Percentiles rank a stretch among this genome's conserved stretches.
These are phyloP conservation scores for Mycocentrospora acerina DNA, from an alignment of 2,329 filamentous ascomycete species.

Conservation along the genomic window DNA sequence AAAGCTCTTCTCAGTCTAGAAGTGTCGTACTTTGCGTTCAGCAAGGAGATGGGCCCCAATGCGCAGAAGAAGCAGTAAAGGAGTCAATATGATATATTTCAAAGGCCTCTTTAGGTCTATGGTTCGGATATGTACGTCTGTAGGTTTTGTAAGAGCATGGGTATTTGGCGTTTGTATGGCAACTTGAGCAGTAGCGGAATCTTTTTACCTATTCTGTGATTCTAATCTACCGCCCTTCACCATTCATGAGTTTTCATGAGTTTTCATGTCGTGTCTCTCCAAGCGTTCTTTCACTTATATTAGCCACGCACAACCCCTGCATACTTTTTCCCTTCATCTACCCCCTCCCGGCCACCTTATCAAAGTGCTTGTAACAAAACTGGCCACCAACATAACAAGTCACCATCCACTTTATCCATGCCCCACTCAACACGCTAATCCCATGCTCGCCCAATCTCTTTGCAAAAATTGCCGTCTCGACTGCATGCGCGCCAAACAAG, in stretches of 20 bases:
- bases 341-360: conserved; percentile 13
- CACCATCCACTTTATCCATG: conserved; percentile 27
- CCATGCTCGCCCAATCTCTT: conserved; percentile 17
- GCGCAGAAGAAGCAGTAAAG: conserved; percentile 75
- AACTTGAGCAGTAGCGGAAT: conserved; percentile 3
- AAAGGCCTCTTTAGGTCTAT: not conserved
- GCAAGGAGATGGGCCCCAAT: conserved; percentile 90
- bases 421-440: conserved; percentile 11
- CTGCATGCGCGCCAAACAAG: conserved; percentile 22
- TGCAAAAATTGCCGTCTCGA: conserved; percentile 23
- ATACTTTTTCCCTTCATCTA: not conserved
- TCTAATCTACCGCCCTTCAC: not conserved
- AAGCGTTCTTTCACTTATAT: too few species aligned
- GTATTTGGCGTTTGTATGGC: conserved; percentile 15
- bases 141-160: conserved; percentile 15
- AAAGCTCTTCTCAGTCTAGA: conserved; percentile 76
- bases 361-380: conserved; percentile 26
- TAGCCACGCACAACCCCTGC: too few species aligned
- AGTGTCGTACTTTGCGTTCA: conserved; percentile 91
- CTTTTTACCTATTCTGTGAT: conserved; percentile 1
- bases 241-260: too few species aligned
- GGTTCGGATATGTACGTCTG: conserved; percentile 11
- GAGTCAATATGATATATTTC: not conserved
- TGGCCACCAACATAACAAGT: conserved; percentile 28
- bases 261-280: too few species aligned